A percentile compares a stretch with the other conserved stretches of the same genome.
Evolutionary conservation across 768 basidiomycete species (phyloP).

Genomic region (Cubamyces lactineus): DNA sequence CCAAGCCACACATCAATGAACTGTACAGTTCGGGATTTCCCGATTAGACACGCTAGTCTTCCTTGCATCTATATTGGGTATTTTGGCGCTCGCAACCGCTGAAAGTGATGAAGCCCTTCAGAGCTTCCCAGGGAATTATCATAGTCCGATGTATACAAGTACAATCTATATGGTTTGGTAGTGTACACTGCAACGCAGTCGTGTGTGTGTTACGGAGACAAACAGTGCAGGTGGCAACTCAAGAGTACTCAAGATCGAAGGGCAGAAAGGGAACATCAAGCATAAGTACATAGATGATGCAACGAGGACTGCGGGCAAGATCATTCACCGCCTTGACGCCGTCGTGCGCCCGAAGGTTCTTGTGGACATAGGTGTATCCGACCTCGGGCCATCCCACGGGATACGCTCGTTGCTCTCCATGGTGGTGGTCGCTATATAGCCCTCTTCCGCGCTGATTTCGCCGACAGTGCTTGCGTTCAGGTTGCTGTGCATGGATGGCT

Average conservation of each 20-base stretch:
- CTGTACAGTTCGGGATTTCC: constrained; percentile 47
- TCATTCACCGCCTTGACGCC: constrained; percentile 4
- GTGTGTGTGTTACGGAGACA: too few species aligned
- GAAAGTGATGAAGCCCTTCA: too few species aligned
- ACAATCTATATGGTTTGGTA: not conserved
- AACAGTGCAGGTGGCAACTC: too few species aligned
- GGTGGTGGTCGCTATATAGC: not conserved
- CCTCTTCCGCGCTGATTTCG: not conserved
- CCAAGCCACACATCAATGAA: constrained; percentile 43
- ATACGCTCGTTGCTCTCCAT: not conserved
- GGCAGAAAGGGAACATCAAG: not conserved
- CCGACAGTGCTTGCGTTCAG: not conserved
- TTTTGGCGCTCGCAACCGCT: not conserved
- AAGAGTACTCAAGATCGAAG: too few species aligned
- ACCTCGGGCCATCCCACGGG: not conserved
- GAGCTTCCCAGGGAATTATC: too few species aligned
- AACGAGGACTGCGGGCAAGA: not conserved
- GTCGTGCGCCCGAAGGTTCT: constrained; percentile 16
- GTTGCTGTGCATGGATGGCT: constrained; percentile 7
- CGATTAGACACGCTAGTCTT: constrained; percentile 29
- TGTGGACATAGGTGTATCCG: constrained; percentile 17
- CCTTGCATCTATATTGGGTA: not conserved
- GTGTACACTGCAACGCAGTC: not conserved
- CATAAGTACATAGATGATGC: not conserved
- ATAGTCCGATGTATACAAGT: not conserved